Evolutionary conservation across 2,329 filamentous ascomycete genomes (phyloP).

Genomic region (Bertia moriformis): DNA sequence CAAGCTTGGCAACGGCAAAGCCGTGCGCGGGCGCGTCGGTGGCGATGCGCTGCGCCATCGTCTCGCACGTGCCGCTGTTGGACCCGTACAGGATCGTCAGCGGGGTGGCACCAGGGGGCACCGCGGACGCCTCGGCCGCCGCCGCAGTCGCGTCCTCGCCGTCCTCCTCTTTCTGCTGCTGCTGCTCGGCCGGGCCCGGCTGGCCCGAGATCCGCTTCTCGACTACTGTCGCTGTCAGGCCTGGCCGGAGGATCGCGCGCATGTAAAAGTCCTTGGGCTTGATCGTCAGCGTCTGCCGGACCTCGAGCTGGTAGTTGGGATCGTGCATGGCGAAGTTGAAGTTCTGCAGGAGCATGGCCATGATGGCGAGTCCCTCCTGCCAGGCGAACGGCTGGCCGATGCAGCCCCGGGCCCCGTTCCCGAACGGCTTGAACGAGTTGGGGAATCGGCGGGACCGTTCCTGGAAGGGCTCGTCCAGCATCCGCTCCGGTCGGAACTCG

Average conservation of each 20-base stretch:
- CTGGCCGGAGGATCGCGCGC: slow-evolving; percentile 36
- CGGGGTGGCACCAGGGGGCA: not conserved
- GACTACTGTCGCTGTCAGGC: slow-evolving; percentile 26
- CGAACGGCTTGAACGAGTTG: slow-evolving; percentile 60
- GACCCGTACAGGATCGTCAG: slow-evolving; percentile 61
- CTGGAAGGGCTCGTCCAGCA: slow-evolving; percentile 55
- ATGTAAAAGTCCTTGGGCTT: slow-evolving; percentile 53
- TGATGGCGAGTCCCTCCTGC: slow-evolving; percentile 53
- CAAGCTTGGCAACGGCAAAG: slow-evolving; percentile 35
- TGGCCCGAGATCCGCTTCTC: slow-evolving; percentile 26
- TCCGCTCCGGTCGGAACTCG: slow-evolving; percentile 56
- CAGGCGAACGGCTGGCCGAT: slow-evolving; percentile 63
- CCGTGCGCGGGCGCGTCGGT: slow-evolving; percentile 42
- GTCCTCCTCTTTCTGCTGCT: slow-evolving; percentile 3
- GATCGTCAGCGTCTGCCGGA: slow-evolving; percentile 41
- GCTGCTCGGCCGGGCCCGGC: not conserved
- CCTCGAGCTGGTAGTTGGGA: slow-evolving; percentile 29
- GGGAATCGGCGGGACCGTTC: slow-evolving; percentile 42
- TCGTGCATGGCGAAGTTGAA: slow-evolving; percentile 46
- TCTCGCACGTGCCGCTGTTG: slow-evolving; percentile 62
- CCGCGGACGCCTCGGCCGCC: slow-evolving; percentile 3
- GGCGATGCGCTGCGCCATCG: slow-evolving; percentile 48
- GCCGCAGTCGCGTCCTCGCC: slow-evolving; percentile 3
- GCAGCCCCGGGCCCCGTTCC: slow-evolving; percentile 55
- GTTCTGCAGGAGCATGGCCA: slow-evolving; percentile 41